These are phyloP conservation scores for Exserohilum rostratum DNA, from an alignment of 2,329 filamentous ascomycete species.

Conservation along the genomic window DNA sequence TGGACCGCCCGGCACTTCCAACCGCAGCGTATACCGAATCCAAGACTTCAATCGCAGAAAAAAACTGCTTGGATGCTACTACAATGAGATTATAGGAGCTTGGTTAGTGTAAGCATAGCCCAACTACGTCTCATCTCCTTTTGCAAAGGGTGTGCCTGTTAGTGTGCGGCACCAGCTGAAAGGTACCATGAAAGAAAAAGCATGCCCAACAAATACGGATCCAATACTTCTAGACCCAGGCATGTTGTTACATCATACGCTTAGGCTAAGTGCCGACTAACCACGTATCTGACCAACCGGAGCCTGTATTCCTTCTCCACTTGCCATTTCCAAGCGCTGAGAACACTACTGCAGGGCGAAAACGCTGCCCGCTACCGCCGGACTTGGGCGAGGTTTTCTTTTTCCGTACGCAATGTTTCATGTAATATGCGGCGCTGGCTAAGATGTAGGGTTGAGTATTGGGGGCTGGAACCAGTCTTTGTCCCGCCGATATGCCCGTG, in stretches of 20 bases:
- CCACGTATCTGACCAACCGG: slow-evolving; percentile 16
- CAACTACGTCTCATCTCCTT: neutral
- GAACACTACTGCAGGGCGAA: slow-evolving; percentile 9
- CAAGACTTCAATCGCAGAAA: neutral
- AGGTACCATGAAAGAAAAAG: slow-evolving; percentile 3
- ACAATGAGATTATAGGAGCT: neutral
- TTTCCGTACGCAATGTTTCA: slow-evolving; percentile 1
- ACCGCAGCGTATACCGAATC: neutral
- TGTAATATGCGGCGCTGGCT: slow-evolving; percentile 1
- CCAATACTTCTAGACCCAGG: neutral
- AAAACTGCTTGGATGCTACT: neutral
- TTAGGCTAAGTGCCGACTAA: neutral
- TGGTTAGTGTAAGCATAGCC: neutral
- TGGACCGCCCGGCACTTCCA: neutral
- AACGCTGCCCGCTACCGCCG: slow-evolving; percentile 13
- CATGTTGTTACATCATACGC: slow-evolving; percentile 2
- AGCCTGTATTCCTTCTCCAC: slow-evolving; percentile 1
- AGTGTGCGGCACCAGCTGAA: neutral
- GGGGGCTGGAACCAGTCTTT: neutral
- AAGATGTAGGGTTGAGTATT: neutral
- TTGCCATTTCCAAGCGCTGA: slow-evolving; percentile 2
- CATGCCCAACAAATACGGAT: neutral
- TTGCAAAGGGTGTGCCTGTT: neutral
- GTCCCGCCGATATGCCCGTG: neutral
- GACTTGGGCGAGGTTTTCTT: slow-evolving; percentile 8